Evolutionary conservation across 441 rosid genomes (phyloP).

Genomic region (Corymbia calophylla): DNA sequence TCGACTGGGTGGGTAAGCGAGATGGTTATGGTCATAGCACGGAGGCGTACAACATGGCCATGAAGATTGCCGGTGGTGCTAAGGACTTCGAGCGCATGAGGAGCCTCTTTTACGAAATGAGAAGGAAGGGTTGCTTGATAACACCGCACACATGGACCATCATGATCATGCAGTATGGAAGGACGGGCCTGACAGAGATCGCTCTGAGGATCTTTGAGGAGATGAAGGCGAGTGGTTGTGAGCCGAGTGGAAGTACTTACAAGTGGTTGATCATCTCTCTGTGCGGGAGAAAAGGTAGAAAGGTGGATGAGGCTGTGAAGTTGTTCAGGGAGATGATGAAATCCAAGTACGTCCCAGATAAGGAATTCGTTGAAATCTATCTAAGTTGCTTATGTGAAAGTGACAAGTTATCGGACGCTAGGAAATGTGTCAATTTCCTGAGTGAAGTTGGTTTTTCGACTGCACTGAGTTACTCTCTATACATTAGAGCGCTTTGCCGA

Average conservation of each 20-base stretch:
- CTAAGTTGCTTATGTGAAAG: slow-evolving; percentile 63
- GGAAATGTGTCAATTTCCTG: slow-evolving; percentile 36
- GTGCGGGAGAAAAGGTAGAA: slow-evolving; percentile 64
- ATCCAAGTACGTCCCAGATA: slow-evolving; percentile 46
- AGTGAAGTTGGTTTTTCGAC: slow-evolving; percentile 44
- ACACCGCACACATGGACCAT: slow-evolving; percentile 77
- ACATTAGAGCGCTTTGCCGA: slow-evolving; percentile 73
- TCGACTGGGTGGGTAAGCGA: slow-evolving; percentile 66
- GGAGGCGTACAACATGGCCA: slow-evolving; percentile 78
- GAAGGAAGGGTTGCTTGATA: slow-evolving; percentile 47
- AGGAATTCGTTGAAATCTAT: slow-evolving; percentile 50
- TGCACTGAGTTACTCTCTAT: slow-evolving; percentile 46
- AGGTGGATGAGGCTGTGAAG: slow-evolving; percentile 50
- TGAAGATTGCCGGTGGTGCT: slow-evolving; percentile 71
- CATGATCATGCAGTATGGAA: slow-evolving; percentile 84
- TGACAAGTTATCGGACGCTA: slow-evolving; percentile 39
- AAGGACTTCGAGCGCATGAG: slow-evolving; percentile 87
- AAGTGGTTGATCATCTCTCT: slow-evolving; percentile 64
- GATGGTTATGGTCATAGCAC: slow-evolving; percentile 48
- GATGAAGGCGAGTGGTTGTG: slow-evolving; percentile 49
- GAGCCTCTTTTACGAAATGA: slow-evolving; percentile 68
- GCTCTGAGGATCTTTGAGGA: slow-evolving; percentile 56
- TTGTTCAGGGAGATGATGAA: slow-evolving; percentile 65
- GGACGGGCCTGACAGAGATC: slow-evolving; percentile 66
- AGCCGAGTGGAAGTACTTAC: slow-evolving; percentile 50